Conservation (phyloP, 2,329 filamentous ascomycete species). For the Hypomyces rosellus region DNA sequence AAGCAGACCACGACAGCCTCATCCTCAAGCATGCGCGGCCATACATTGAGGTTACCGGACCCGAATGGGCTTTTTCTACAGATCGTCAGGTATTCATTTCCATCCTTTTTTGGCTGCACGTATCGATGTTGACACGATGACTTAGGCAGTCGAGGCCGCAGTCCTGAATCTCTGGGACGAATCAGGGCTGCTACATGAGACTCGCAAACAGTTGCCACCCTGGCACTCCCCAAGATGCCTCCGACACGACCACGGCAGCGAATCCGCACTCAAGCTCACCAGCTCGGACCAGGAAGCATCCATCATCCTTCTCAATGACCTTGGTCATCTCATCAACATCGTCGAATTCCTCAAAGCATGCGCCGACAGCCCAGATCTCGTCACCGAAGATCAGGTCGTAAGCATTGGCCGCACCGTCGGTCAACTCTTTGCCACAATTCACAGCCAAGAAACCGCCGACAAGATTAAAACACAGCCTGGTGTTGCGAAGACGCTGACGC, state of each 20-base stretch:
- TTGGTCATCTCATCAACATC: constrained; percentile 11
- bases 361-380: neutral
- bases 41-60: constrained; percentile 12
- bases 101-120: neutral
- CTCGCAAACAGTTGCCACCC: neutral
- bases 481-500: constrained; percentile 4
- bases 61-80: constrained; percentile 12
- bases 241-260: constrained; percentile 12
- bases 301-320: constrained; percentile 9
- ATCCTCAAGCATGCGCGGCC: constrained; percentile 16
- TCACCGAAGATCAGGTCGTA: neutral
- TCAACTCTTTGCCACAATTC: constrained; percentile 11
- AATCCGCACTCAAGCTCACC: constrained; percentile 7
- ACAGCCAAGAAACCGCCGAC: constrained; percentile 2
- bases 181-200: constrained; percentile 3
- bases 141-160: constrained; percentile 10
- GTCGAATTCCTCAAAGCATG: constrained; percentile 11
- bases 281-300: constrained; percentile 10
- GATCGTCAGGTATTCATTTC: constrained; percentile 9
- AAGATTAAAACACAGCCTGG: neutral
- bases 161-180: constrained; percentile 9
- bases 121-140: neutral
- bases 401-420: constrained; percentile 9
- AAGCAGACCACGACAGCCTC: constrained; percentile 9
- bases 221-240: constrained; percentile 12